phyloP scores from a whole-genome alignment of 495 filamentous ascomycete genomes.

The Podospora tetraspora region DNA sequence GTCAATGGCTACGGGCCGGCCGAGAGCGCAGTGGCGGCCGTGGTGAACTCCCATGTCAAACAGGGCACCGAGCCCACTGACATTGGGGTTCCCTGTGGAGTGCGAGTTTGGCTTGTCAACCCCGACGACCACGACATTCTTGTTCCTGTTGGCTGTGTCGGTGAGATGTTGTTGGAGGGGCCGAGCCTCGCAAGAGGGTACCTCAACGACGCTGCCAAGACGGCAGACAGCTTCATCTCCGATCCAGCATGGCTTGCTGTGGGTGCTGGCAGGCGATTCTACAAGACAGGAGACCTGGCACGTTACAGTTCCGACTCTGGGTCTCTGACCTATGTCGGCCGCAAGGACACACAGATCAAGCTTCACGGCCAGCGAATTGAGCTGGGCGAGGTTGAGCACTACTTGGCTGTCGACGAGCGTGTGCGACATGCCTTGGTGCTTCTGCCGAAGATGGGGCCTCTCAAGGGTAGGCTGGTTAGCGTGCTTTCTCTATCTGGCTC shows the following conservation, averaged over 20 bases:
- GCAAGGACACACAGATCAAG: constrained; percentile 37
- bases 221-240: constrained; percentile 44
- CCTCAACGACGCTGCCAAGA: constrained; percentile 62
- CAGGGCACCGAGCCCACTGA: constrained; percentile 16
- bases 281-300: constrained; percentile 58
- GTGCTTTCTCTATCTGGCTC: constrained; percentile 12
- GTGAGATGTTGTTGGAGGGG: constrained; percentile 76
- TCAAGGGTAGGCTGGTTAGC: constrained; percentile 39
- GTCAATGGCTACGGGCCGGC: constrained; percentile 34
- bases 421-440: constrained; percentile 42
- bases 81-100: constrained; percentile 20
- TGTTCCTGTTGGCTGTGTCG: constrained; percentile 62
- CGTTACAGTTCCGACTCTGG: constrained; percentile 48
- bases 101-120: constrained; percentile 52
- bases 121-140: constrained; percentile 50
- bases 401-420: constrained; percentile 19
- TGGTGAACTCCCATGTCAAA: constrained; percentile 19
- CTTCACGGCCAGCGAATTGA: constrained; percentile 38
- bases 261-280: constrained; percentile 31
- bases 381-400: constrained; percentile 52
- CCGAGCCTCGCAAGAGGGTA: constrained; percentile 52
- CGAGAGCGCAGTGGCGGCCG: constrained; percentile 25
- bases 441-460: constrained; percentile 38
- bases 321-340: constrained; percentile 44
- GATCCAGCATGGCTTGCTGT: constrained; percentile 9